These are phyloP conservation scores for Lycium barbarum DNA, from an alignment of 257 asterid genomes.

Conservation along the genomic window DNA sequence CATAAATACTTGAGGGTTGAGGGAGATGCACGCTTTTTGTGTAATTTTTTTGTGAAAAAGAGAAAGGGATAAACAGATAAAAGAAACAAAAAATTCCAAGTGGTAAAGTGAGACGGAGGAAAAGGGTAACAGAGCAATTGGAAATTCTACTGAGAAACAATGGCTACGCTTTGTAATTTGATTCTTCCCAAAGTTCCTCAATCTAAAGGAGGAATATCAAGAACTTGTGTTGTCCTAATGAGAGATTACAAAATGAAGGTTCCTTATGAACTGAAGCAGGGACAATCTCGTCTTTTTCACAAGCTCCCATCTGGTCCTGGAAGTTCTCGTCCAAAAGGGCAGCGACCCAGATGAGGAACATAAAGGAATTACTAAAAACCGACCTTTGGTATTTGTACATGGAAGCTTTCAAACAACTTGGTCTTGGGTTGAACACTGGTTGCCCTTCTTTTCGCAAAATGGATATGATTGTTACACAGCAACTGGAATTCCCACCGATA, in stretches of 20 bases:
- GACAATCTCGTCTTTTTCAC: conserved; percentile 82
- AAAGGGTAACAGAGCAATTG: not conserved
- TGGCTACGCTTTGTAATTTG: conserved; percentile 43
- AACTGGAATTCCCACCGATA: too few species aligned
- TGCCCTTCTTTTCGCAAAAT: conserved; percentile 71
- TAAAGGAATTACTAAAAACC: conserved; percentile 24
- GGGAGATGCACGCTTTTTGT: not conserved
- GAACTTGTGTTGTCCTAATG: conserved; percentile 48
- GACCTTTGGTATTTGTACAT: conserved; percentile 76
- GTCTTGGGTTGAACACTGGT: conserved; percentile 93
- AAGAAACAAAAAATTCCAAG: not conserved
- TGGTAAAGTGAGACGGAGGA: not conserved
- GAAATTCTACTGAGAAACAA: conserved; percentile 39
- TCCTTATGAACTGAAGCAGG: conserved; percentile 70
- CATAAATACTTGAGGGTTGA: too few species aligned
- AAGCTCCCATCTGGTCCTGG: conserved; percentile 87
- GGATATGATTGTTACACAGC: conserved; percentile 66
- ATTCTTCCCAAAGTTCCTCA: conserved; percentile 35
- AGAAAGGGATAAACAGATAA: too few species aligned
- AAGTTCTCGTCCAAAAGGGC: conserved; percentile 74
- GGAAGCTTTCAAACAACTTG: conserved; percentile 94
- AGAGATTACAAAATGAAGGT: conserved; percentile 51
- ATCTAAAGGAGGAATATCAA: conserved; percentile 38
- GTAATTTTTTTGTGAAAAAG: not conserved
- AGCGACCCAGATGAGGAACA: conserved; percentile 27